Evolutionary conservation across 1,284 basidiomycete genomes (phyloP).

Genomic region (Boletellus sp.): DNA sequence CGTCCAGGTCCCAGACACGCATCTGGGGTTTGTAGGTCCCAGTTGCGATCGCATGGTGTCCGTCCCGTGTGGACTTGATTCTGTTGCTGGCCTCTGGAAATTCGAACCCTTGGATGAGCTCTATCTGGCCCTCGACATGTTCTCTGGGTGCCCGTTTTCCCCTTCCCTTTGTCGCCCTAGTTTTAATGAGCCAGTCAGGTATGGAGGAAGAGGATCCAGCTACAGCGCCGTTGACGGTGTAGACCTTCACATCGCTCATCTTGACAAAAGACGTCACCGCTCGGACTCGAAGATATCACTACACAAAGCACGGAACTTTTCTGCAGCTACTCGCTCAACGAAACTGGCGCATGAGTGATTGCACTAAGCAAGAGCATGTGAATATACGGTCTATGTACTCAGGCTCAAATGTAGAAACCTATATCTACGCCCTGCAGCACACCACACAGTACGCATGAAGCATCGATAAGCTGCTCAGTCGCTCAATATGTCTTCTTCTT

Average conservation of each 20-base stretch:
- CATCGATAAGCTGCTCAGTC: conserved; percentile 40
- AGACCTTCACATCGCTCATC: conserved; percentile 64
- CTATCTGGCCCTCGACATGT: conserved; percentile 73
- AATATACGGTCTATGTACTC: conserved; percentile 20
- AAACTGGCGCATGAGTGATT: neutral
- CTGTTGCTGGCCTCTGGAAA: conserved; percentile 96
- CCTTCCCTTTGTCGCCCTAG: conserved; percentile 51
- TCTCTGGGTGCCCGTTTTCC: conserved; percentile 63
- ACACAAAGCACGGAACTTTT: neutral
- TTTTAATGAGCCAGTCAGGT: conserved; percentile 85
- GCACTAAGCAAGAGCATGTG: conserved; percentile 15
- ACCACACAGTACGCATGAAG: neutral
- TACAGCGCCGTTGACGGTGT: conserved; percentile 86
- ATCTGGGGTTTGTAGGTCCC: conserved; percentile 99
- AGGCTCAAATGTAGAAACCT: conserved; percentile 6
- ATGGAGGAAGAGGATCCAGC: conserved; percentile 81
- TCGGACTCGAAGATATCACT: no score
- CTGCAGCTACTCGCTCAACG: neutral
- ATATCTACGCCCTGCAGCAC: conserved; percentile 5
- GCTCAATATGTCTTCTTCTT: conserved; percentile 91
- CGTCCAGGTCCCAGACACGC: conserved; percentile 92
- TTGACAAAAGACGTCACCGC: conserved; percentile 16
- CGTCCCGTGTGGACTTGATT: conserved; percentile 88
- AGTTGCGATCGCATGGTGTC: conserved; percentile 89
- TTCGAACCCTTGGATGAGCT: conserved; percentile 93